These are phyloP conservation scores for Leptographium flavum DNA, from an alignment of 2,329 filamentous ascomycete genomes.

Conservation along the genomic window DNA sequence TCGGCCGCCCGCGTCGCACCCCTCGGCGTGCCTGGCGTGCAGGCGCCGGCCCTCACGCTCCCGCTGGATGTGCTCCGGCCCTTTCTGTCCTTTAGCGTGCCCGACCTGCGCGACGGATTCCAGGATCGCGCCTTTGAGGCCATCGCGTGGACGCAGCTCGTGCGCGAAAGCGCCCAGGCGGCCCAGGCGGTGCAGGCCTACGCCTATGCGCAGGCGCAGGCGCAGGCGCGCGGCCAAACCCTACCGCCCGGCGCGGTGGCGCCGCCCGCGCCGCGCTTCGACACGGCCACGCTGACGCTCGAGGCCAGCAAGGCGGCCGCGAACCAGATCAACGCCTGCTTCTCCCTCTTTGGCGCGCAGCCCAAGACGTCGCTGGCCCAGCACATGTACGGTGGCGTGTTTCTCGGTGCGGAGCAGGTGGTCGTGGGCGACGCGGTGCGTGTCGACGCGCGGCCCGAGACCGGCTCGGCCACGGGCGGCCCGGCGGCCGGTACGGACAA, in stretches of 20 bases:
- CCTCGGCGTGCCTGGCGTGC: slow-evolving; percentile 14
- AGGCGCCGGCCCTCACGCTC: slow-evolving; percentile 11
- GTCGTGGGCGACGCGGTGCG: slow-evolving; percentile 20
- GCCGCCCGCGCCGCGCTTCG: not conserved
- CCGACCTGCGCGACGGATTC: slow-evolving; percentile 14
- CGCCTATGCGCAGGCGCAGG: slow-evolving; percentile 7
- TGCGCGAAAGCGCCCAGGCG: not conserved
- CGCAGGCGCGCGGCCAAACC: slow-evolving; percentile 4
- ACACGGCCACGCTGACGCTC: slow-evolving; percentile 14
- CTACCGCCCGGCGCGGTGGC: not conserved
- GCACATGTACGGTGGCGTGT: slow-evolving; percentile 17
- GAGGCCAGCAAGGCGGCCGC: slow-evolving; percentile 24
- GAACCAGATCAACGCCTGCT: slow-evolving; percentile 20
- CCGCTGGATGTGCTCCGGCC: slow-evolving; percentile 18
- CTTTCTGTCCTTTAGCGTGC: slow-evolving; percentile 23
- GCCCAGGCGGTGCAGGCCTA: not conserved
- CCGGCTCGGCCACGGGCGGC: no score
- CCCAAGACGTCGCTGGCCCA: slow-evolving; percentile 10
- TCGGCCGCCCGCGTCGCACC: slow-evolving; percentile 16
- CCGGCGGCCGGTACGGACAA: no score
- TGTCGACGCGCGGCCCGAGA: slow-evolving; percentile 10
- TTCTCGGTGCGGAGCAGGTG: slow-evolving; percentile 22
- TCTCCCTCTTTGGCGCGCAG: slow-evolving; percentile 18
- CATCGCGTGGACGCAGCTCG: slow-evolving; percentile 17
- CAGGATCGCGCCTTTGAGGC: slow-evolving; percentile 14